Conservation (phyloP, 371 early-diverging fungal species). For the Haplosporangium sp. region DNA sequence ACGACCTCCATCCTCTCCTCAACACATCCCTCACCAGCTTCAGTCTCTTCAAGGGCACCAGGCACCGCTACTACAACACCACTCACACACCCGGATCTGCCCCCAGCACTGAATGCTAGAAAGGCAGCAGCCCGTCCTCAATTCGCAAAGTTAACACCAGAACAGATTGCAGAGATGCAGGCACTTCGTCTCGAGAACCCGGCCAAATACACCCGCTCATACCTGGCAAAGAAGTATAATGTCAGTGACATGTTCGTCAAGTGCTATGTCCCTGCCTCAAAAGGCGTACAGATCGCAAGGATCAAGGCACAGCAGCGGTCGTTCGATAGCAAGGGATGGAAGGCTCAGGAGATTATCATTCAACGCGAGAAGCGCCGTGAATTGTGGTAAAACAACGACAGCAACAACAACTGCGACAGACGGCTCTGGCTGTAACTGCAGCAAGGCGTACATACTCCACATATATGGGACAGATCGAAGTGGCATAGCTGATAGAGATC, state of each 20-base stretch:
- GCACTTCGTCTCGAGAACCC: slow-evolving; percentile 54
- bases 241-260: slow-evolving; percentile 54
- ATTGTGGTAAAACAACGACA: slow-evolving; percentile 33
- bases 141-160: slow-evolving; percentile 42
- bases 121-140: slow-evolving; percentile 32
- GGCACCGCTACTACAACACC: slow-evolving; percentile 28
- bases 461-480: neutral
- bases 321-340: slow-evolving; percentile 52
- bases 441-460: neutral
- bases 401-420: neutral
- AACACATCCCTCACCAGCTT: slow-evolving; percentile 39
- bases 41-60: slow-evolving; percentile 39
- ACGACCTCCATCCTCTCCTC: slow-evolving; percentile 54
- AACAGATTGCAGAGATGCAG: slow-evolving; percentile 55
- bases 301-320: slow-evolving; percentile 43
- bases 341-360: slow-evolving; percentile 44
- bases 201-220: slow-evolving; percentile 53
- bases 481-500: too few relatives aligned
- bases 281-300: slow-evolving; percentile 39
- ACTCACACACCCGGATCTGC: slow-evolving; percentile 50
- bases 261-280: slow-evolving; percentile 45
- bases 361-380: slow-evolving; percentile 55
- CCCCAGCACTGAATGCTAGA: slow-evolving; percentile 52
- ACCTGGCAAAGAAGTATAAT: slow-evolving; percentile 56
- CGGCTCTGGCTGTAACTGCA: too few relatives aligned